Conservation (phyloP, 805 yeast genomes). For the Metschnikowia amazonensis region DNA sequence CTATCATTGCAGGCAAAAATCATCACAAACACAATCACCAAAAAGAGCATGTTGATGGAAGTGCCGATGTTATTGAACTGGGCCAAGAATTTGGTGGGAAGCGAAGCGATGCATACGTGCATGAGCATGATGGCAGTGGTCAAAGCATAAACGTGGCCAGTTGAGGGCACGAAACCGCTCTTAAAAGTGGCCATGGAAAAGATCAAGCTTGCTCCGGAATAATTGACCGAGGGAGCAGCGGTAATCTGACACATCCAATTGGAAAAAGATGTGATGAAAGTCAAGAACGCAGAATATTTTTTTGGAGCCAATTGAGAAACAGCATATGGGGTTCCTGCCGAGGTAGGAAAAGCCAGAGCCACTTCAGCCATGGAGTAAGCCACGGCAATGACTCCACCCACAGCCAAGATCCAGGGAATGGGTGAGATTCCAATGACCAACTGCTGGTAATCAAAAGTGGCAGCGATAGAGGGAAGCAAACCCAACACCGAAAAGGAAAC, state of each 20-base stretch:
- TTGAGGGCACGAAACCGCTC: conserved; percentile 37
- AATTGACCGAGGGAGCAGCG: conserved; percentile 58
- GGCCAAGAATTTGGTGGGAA: conserved; percentile 55
- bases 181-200: conserved; percentile 45
- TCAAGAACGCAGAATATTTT: conserved; percentile 46
- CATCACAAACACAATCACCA: conserved; percentile 50
- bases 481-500: conserved; percentile 65
- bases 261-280: conserved; percentile 64
- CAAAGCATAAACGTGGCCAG: conserved; percentile 50
- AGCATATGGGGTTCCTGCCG: conserved; percentile 69
- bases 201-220: conserved; percentile 53
- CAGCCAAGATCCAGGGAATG: conserved; percentile 55
- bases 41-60: conserved; percentile 44
- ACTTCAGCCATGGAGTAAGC: conserved; percentile 64
- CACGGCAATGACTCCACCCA: conserved; percentile 52
- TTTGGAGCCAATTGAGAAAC: conserved; percentile 60
- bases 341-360: conserved; percentile 62
- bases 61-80: conserved; percentile 50
- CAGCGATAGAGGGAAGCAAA: conserved; percentile 60
- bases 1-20: conserved; percentile 53
- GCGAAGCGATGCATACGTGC: conserved; percentile 46
- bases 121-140: conserved; percentile 48
- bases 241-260: conserved; percentile 66
- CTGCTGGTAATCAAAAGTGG: conserved; percentile 58
- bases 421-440: conserved; percentile 62